phyloP scores from a whole-genome alignment of 371 early-diverging fungal genomes.

The Apophysomyces ossiformis region DNA sequence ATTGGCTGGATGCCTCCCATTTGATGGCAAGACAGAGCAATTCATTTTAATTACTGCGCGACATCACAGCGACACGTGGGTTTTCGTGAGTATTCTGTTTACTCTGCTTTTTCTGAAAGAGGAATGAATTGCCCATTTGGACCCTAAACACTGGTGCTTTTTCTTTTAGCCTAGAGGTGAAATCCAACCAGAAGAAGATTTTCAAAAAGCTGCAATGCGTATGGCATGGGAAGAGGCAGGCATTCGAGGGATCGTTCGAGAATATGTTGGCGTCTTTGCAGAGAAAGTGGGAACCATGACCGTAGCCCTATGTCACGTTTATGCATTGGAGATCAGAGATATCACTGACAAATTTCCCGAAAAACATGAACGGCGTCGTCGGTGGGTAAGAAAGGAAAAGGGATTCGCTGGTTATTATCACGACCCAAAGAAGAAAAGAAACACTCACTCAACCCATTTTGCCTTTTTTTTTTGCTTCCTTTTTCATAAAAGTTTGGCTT shows the following conservation, averaged over 20 bases:
- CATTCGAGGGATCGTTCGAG: slow-evolving; percentile 8
- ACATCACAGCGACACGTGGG: background rate
- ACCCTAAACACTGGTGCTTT: background rate
- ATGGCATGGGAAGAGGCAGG: slow-evolving; percentile 19
- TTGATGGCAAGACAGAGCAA: background rate
- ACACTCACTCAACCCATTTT: too few species aligned
- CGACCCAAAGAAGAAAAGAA: too few species aligned
- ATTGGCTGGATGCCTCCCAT: slow-evolving; percentile 2
- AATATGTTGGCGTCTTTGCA: slow-evolving; percentile 13
- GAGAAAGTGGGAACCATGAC: background rate
- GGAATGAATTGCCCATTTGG: background rate
- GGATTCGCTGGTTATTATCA: too few species aligned
- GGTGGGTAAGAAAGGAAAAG: background rate
- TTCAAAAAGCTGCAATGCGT: slow-evolving; percentile 10
- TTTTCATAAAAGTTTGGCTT: background rate
- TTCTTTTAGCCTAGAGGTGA: slow-evolving; percentile 1
- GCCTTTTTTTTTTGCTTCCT: background rate
- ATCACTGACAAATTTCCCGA: background rate
- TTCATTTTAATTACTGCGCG: slow-evolving; percentile 1
- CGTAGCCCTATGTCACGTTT: background rate
- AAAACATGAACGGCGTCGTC: background rate
- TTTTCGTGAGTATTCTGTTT: background rate
- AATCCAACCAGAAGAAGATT: background rate
- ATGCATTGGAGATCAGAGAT: slow-evolving; percentile 7
- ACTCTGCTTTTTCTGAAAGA: background rate